Conservation (phyloP, 371 early-diverging fungal genomes). For the Mucor saturninus region DNA sequence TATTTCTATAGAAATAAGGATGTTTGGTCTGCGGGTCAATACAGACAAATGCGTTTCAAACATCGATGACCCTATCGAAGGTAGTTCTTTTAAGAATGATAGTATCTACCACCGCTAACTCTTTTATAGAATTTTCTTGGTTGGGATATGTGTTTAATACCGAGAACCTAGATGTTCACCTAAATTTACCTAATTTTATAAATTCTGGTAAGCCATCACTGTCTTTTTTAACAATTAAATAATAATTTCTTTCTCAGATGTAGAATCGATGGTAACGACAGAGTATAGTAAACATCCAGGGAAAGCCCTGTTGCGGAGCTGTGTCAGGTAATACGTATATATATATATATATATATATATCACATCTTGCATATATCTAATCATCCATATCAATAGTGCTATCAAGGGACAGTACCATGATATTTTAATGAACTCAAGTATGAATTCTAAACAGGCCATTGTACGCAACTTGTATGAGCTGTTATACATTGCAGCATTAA, state of each 20-base stretch:
- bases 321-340: too few relatives aligned
- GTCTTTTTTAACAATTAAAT: slow-evolving; percentile 28
- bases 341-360: background rate
- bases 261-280: background rate
- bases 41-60: slow-evolving; percentile 42
- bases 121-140: slow-evolving; percentile 79
- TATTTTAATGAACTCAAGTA: slow-evolving; percentile 59
- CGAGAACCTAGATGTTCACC: slow-evolving; percentile 63
- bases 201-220: slow-evolving; percentile 29
- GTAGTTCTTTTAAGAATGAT: slow-evolving; percentile 10
- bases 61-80: slow-evolving; percentile 17
- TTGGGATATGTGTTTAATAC: slow-evolving; percentile 77
- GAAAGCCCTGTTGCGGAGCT: too few relatives aligned
- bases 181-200: slow-evolving; percentile 54
- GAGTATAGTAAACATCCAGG: too few relatives aligned
- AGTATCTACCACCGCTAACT: slow-evolving; percentile 5
- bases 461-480: slow-evolving; percentile 75
- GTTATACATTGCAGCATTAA: slow-evolving; percentile 67
- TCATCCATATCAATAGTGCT: slow-evolving; percentile 33
- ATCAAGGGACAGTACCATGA: slow-evolving; percentile 58
- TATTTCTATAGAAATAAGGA: slow-evolving; percentile 52
- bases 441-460: slow-evolving; percentile 63
- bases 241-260: background rate
- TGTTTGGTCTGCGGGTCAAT: slow-evolving; percentile 34
- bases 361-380: slow-evolving; percentile 35